These are phyloP conservation scores for Globisporangium solare DNA, from an alignment of 352 stramenopile genomes.

Conservation along the genomic window DNA sequence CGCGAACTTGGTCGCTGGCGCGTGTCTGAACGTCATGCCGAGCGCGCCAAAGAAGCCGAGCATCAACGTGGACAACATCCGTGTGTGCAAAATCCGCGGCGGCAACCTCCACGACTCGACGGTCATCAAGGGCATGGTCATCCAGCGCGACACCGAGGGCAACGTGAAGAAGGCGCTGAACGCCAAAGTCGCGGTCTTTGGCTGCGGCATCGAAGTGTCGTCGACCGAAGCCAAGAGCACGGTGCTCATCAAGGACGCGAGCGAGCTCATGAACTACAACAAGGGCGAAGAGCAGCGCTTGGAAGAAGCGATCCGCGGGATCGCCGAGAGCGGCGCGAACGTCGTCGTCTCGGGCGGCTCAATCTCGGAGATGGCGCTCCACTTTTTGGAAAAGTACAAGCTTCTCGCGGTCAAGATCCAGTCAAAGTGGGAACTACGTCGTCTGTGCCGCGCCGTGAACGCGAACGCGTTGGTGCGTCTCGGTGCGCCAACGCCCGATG, in stretches of 20 bases:
- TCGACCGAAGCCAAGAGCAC: slow-evolving; percentile 98
- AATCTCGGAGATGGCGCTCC: slow-evolving; percentile 98
- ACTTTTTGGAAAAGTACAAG: slow-evolving; percentile 99
- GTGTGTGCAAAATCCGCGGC: slow-evolving; percentile 97
- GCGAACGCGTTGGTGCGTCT: slow-evolving; percentile 97
- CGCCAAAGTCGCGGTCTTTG: slow-evolving; percentile 97
- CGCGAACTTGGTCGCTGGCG: slow-evolving; percentile 92
- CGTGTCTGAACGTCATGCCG: slow-evolving; percentile 93
- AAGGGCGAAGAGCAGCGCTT: slow-evolving; percentile 98
- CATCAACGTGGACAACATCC: slow-evolving; percentile 97
- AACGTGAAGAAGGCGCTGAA: slow-evolving; percentile 88
- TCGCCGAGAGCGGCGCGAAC: slow-evolving; percentile 94
- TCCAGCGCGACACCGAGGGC: slow-evolving; percentile 92
- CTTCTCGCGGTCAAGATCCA: slow-evolving; percentile 96
- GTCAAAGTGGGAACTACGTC: slow-evolving; percentile 98
- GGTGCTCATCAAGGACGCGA: slow-evolving; percentile 98
- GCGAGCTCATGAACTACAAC: slow-evolving; percentile 99
- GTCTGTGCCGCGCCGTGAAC: slow-evolving; percentile 95
- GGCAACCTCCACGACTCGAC: slow-evolving; percentile 93
- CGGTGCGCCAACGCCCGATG: slow-evolving; percentile 94
- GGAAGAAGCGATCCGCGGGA: slow-evolving; percentile 96
- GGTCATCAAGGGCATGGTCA: slow-evolving; percentile 98
- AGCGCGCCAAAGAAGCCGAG: slow-evolving; percentile 75
- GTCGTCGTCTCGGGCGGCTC: slow-evolving; percentile 96
- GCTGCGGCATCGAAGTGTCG: slow-evolving; percentile 95